Conservation (phyloP, 1,284 basidiomycete species). For the Cryptococcus maquisensis region DNA sequence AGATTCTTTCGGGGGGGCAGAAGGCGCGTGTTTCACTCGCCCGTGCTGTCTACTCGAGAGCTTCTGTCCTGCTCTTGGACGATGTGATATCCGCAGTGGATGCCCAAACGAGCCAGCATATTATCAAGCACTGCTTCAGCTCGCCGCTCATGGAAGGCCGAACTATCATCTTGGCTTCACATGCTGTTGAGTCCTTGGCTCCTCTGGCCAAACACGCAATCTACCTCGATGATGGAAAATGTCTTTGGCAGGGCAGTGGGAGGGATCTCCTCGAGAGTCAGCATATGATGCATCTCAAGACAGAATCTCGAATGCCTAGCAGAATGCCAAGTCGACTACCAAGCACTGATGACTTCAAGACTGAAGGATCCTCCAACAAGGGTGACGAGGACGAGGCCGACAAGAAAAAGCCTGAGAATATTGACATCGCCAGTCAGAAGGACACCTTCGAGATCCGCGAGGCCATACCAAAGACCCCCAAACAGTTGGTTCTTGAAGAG, state of each 20-base stretch:
- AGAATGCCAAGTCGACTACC: slow-evolving; percentile 1
- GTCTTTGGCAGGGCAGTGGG: slow-evolving; percentile 63
- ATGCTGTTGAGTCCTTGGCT: slow-evolving; percentile 55
- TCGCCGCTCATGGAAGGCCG: slow-evolving; percentile 71
- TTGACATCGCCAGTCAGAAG: background rate
- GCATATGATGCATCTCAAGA: slow-evolving; percentile 63
- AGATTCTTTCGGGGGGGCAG: slow-evolving; percentile 49
- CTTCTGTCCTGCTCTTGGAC: slow-evolving; percentile 36
- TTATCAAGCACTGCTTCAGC: slow-evolving; percentile 72
- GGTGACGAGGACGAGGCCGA: slow-evolving; percentile 52
- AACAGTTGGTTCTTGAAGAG: slow-evolving; percentile 84
- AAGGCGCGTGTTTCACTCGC: slow-evolving; percentile 57
- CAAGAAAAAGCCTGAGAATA: slow-evolving; percentile 48
- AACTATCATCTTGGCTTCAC: slow-evolving; percentile 83
- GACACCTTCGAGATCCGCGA: slow-evolving; percentile 20
- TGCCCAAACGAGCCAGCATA: slow-evolving; percentile 74
- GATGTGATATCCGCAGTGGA: slow-evolving; percentile 56
- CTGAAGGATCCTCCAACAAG: slow-evolving; percentile 25
- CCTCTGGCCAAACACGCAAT: slow-evolving; percentile 46
- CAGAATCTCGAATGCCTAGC: slow-evolving; percentile 26
- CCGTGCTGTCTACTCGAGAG: slow-evolving; percentile 41
- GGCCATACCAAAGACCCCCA: slow-evolving; percentile 53
- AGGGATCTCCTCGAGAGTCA: slow-evolving; percentile 61
- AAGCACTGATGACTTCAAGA: background rate
- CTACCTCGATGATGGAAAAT: slow-evolving; percentile 73